Evolutionary conservation across 164 flowering plant species (phyloP).

Genomic region (Vitis riparia): DNA sequence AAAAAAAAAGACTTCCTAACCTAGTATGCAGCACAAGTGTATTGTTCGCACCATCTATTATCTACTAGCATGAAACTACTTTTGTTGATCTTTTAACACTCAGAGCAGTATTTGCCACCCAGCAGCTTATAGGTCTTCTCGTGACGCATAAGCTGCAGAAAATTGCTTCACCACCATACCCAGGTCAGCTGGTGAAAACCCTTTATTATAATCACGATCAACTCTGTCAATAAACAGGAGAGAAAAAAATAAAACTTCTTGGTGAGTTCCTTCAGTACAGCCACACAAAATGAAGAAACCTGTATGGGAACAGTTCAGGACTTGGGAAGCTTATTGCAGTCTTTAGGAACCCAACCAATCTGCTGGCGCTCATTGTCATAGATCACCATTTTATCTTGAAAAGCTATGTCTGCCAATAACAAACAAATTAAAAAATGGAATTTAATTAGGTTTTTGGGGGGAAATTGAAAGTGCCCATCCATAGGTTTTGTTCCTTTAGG

Average conservation of each 20-base stretch:
- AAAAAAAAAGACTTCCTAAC: neutral
- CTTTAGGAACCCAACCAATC: slow-evolving; percentile 73
- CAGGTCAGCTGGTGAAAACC: slow-evolving; percentile 25
- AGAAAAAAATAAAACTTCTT: slow-evolving; percentile 15
- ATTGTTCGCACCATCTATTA: neutral
- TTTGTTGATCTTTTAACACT: neutral
- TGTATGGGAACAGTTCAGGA: slow-evolving; percentile 43
- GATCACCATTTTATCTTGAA: slow-evolving; percentile 72
- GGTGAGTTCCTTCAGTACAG: slow-evolving; percentile 35
- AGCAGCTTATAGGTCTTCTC: neutral
- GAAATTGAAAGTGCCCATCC: neutral
- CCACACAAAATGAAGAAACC: slow-evolving; percentile 26
- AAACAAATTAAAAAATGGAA: neutral
- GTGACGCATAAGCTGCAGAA: slow-evolving; percentile 9
- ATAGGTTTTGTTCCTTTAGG: neutral
- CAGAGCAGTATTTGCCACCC: neutral
- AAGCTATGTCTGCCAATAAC: slow-evolving; percentile 50
- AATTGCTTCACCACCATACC: slow-evolving; percentile 25
- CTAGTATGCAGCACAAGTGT: neutral
- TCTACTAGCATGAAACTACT: neutral
- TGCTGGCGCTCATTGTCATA: slow-evolving; percentile 74
- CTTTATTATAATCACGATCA: slow-evolving; percentile 31
- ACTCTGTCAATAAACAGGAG: slow-evolving; percentile 51
- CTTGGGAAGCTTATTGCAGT: slow-evolving; percentile 76
- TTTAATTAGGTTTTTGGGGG: neutral